Evolutionary conservation across 768 basidiomycete genomes (phyloP).

Genomic region (Xanthoconium purpureum): DNA sequence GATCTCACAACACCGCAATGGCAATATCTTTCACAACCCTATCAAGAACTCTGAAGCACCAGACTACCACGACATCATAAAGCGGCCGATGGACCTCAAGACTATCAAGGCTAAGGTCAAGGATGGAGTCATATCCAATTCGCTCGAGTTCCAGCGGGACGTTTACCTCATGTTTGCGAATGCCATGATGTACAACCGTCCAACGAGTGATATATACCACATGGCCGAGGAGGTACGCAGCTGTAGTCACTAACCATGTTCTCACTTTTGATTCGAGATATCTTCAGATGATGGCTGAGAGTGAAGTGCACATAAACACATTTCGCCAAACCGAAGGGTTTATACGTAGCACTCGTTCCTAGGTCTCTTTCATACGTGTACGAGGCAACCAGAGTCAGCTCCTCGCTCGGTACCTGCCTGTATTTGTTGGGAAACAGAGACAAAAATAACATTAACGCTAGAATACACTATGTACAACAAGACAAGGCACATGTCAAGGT

Average conservation of each 20-base stretch:
- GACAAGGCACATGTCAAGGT: neutral
- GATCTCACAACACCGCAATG: slow-evolving; percentile 82
- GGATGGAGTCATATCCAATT: slow-evolving; percentile 76
- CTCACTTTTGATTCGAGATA: neutral
- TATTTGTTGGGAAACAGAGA: slow-evolving; percentile 2
- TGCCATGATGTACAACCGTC: slow-evolving; percentile 94
- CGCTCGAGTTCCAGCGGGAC: slow-evolving; percentile 87
- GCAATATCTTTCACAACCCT: slow-evolving; percentile 87
- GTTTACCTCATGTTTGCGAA: slow-evolving; percentile 94
- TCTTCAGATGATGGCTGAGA: slow-evolving; percentile 71
- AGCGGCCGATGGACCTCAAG: slow-evolving; percentile 94
- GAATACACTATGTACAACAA: neutral
- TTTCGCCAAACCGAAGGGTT: slow-evolving; percentile 79
- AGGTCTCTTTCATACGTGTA: neutral
- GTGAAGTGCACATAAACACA: slow-evolving; percentile 60
- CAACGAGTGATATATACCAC: slow-evolving; percentile 77
- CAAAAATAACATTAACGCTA: slow-evolving; percentile 1
- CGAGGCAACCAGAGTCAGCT: neutral
- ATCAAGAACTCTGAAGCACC: slow-evolving; percentile 87
- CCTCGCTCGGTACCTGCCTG: neutral
- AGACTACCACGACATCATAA: slow-evolving; percentile 89
- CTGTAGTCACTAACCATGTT: neutral
- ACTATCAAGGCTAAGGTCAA: slow-evolving; percentile 85
- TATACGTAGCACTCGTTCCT: slow-evolving; percentile 42
- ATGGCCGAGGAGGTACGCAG: slow-evolving; percentile 87